Conservation (phyloP, 2,329 filamentous ascomycete species). For the Nemania sp. region DNA sequence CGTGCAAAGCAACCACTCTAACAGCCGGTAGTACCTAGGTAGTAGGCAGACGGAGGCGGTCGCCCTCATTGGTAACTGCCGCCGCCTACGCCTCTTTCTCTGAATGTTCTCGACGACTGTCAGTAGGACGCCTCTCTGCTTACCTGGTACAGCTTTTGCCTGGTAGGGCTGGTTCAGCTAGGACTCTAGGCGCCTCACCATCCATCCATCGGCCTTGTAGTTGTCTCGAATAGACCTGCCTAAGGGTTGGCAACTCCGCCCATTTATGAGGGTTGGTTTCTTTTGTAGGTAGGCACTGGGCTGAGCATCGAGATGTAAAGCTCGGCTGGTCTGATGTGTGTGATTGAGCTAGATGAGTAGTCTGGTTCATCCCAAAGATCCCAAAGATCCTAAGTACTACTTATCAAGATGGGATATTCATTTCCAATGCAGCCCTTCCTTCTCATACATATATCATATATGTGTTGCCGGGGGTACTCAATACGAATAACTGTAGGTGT, state of each 20-base stretch:
- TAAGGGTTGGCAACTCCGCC: not conserved
- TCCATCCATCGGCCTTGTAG: slow-evolving; percentile 5
- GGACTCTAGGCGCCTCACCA: slow-evolving; percentile 32
- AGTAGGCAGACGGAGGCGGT: slow-evolving; percentile 3
- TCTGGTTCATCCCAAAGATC: not conserved
- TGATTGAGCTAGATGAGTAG: not conserved
- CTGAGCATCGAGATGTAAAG: not conserved
- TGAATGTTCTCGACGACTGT: slow-evolving; percentile 18
- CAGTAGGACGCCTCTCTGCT: slow-evolving; percentile 19
- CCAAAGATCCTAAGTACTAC: not conserved
- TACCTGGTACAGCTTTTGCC: slow-evolving; percentile 18
- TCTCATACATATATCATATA: not conserved
- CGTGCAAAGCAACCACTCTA: slow-evolving; percentile 14
- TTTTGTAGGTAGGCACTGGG: slow-evolving; percentile 2
- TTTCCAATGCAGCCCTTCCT: not conserved
- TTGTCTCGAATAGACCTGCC: slow-evolving; percentile 4
- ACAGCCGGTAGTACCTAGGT: not conserved
- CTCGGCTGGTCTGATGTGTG: not conserved
- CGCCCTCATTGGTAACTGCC: slow-evolving; percentile 2
- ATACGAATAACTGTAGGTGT: not conserved
- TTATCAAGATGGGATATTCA: not conserved
- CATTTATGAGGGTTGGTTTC: not conserved
- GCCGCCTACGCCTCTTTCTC: slow-evolving; percentile 6
- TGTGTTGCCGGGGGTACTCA: not conserved
- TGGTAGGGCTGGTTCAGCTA: slow-evolving; percentile 41